These are phyloP conservation scores for Cladosporium sp. DNA, from an alignment of 2,329 filamentous ascomycete species.

Conservation along the genomic window DNA sequence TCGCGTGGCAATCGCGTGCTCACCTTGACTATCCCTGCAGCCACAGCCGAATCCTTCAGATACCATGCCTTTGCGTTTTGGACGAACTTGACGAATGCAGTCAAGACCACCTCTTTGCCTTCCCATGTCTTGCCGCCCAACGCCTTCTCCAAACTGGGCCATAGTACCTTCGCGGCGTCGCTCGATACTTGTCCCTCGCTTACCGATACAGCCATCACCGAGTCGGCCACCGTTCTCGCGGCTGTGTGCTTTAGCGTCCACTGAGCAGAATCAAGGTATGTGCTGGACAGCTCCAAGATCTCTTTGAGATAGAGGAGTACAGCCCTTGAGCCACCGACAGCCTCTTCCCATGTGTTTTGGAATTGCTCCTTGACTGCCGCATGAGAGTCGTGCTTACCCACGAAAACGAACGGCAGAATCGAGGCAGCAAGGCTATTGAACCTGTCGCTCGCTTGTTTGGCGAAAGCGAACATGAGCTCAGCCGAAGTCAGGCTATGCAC, in stretches of 20 bases:
- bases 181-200: slow-evolving; percentile 58
- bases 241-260: slow-evolving; percentile 92
- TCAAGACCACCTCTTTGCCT: slow-evolving; percentile 83
- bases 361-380: slow-evolving; percentile 79
- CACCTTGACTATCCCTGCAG: slow-evolving; percentile 68
- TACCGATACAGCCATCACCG: slow-evolving; percentile 62
- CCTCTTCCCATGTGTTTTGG: slow-evolving; percentile 82
- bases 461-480: slow-evolving; percentile 79
- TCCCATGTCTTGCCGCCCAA: slow-evolving; percentile 88
- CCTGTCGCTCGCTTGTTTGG: slow-evolving; percentile 84
- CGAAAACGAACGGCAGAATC: slow-evolving; percentile 83
- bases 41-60: slow-evolving; percentile 59
- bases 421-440: slow-evolving; percentile 75
- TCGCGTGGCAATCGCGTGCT: slow-evolving; percentile 25
- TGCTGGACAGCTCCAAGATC: slow-evolving; percentile 69
- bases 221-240: slow-evolving; percentile 76
- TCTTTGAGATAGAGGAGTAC: slow-evolving; percentile 83
- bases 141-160: slow-evolving; percentile 81
- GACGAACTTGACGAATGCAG: slow-evolving; percentile 77
- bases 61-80: slow-evolving; percentile 63
- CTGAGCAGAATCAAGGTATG: slow-evolving; percentile 73
- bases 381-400: slow-evolving; percentile 83
- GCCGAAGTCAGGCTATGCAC: slow-evolving; percentile 69
- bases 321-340: slow-evolving; percentile 80
- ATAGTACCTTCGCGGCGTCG: slow-evolving; percentile 53